Evolutionary conservation across 441 rosid species (phyloP).

Genomic region (Viola pubescens): DNA sequence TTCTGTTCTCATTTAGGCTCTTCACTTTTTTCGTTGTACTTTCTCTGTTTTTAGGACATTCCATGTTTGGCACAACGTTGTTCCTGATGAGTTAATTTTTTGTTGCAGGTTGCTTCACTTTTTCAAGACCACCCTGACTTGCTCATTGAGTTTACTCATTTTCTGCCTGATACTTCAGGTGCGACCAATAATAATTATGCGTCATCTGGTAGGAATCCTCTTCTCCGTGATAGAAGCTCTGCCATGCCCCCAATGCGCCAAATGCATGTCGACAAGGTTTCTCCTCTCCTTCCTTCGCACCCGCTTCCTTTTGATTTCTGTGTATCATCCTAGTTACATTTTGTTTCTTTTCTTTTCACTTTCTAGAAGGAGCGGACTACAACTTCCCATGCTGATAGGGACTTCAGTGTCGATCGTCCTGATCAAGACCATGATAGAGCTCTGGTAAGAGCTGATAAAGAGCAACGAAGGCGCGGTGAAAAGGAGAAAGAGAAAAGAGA

Average conservation of each 20-base stretch:
- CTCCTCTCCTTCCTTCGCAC: slow-evolving; percentile 11
- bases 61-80: background rate
- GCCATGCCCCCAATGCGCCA: slow-evolving; percentile 51
- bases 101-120: slow-evolving; percentile 72
- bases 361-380: slow-evolving; percentile 68
- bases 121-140: slow-evolving; percentile 80
- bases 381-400: slow-evolving; percentile 44
- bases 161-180: slow-evolving; percentile 83
- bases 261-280: slow-evolving; percentile 67
- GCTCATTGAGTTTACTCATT: slow-evolving; percentile 75
- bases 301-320: slow-evolving; percentile 11
- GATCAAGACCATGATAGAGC: slow-evolving; percentile 55
- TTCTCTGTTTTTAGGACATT: background rate
- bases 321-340: slow-evolving; percentile 21
- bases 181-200: slow-evolving; percentile 41
- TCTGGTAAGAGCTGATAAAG: slow-evolving; percentile 53
- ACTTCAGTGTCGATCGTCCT: slow-evolving; percentile 48
- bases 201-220: slow-evolving; percentile 48
- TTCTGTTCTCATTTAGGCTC: slow-evolving; percentile 5
- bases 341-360: slow-evolving; percentile 15
- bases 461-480: slow-evolving; percentile 61
- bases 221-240: slow-evolving; percentile 56
- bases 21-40: background rate
- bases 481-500: slow-evolving; percentile 69
- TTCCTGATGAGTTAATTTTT: slow-evolving; percentile 6